Base-by-base conservation (phyloP, 306 rosid genomes). In the Prunus dulcis region DNA sequence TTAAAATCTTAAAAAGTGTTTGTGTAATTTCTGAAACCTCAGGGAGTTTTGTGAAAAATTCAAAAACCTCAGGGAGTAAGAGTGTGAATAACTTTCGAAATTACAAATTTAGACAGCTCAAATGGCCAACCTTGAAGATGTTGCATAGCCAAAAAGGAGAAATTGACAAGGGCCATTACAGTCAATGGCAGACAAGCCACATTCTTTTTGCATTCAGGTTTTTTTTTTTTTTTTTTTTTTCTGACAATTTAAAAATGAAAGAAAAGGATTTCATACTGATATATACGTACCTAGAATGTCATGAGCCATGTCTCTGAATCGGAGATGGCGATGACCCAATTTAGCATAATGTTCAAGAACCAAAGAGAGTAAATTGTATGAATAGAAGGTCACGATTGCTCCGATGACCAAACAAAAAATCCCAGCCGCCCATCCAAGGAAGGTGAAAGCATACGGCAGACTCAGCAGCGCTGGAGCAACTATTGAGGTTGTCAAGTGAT, bases 401-500 rank as follows among this genome's bases (percentile, higher is more conserved):
- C 88, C 93, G 61, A 91, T 76, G 2, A 89, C 76, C 76, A 91
- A 76, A 65, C 91, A 77, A 4, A 81, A 12, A 23, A 89, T 64
- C 25, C 98, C 98, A 67, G 68, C 91, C 34, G 87, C 64, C 98
- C 98, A 93, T 68, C 97, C 98, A 2, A 93, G 87, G 12, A 90
- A 87, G 0, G 85, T 85, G 64, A 93, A 87, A 0, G 97, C 97
- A 45, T 88, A 93, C 0, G 98, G 98, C 47, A 93, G 89, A 9
- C 97, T 93, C 0, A 93, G 70, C 0, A 91, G 93, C 9, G 98
- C 2, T 47, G 98, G 97, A 1, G 97, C 98, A 12, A 93, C 98
- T 2, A 93, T 91, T 38, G 98, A 89, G 0, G 97, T 91, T 19
- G 97, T 87, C 78, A 93, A 86, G 68, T 93, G 98, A 86, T 89